A percentile compares a stretch with the other conserved stretches of the same genome.
Evolutionary conservation across 495 filamentous ascomycete genomes (phyloP).

Genomic region (Hapsidospora chrysogenum): DNA sequence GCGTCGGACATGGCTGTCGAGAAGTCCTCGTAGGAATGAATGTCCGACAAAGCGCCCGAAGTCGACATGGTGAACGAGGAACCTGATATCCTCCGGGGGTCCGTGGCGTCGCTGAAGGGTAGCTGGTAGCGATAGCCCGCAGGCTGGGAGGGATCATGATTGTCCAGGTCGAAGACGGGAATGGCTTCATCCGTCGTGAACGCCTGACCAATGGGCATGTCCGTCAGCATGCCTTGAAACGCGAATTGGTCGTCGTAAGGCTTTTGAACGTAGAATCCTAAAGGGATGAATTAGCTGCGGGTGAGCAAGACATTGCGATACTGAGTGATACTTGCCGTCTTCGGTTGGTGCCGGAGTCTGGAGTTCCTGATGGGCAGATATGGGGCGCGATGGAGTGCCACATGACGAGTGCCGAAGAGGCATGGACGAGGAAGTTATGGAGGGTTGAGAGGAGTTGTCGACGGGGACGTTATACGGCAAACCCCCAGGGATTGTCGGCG

Average conservation of each 20-base stretch:
- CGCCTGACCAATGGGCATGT: conserved; percentile 36
- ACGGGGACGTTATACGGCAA: conserved; percentile 40
- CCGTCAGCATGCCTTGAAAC: conserved; percentile 24
- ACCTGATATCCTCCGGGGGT: conserved; percentile 34
- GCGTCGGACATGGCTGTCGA: conserved; percentile 37
- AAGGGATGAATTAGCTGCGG: too few relatives aligned
- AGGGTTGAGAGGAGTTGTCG: conserved; percentile 28
- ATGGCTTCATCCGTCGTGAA: conserved; percentile 38
- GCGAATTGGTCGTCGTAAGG: conserved; percentile 32
- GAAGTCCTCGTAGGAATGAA: conserved; percentile 42
- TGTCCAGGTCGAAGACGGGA: conserved; percentile 30
- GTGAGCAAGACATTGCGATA: conserved; percentile 1
- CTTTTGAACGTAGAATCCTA: conserved; percentile 14
- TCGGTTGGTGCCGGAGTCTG: conserved; percentile 31
- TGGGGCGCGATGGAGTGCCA: conserved; percentile 28
- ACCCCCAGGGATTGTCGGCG: conserved; percentile 30
- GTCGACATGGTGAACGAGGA: conserved; percentile 42
- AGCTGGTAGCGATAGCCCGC: conserved; percentile 15
- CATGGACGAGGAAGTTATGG: conserved; percentile 33
- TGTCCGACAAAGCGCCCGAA: conserved; percentile 37
- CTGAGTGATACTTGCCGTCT: conserved; percentile 25
- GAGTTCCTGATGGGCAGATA: conserved; percentile 35
- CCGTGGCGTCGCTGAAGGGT: conserved; percentile 18
- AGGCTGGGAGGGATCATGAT: not conserved
- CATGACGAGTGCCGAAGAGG: not conserved